Conservation (phyloP, 768 basidiomycete species). For the Lactarius pseudohatsudake region DNA sequence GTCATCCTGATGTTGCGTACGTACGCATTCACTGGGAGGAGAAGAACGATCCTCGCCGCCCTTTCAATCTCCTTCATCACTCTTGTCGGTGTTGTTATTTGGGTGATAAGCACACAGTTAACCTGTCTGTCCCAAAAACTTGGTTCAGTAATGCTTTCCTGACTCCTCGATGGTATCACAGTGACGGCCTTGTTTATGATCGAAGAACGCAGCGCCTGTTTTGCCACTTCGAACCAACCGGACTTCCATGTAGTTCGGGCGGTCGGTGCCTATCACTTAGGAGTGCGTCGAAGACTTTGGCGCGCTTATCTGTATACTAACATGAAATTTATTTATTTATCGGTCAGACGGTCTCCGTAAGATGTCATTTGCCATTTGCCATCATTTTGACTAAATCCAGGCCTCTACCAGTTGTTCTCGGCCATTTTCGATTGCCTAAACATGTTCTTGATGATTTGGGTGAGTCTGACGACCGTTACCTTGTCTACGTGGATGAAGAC, state of each 20-base stretch:
- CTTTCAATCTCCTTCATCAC: slow-evolving; percentile 6
- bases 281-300: slow-evolving; percentile 15
- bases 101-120: slow-evolving; percentile 18
- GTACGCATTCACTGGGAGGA: slow-evolving; percentile 25
- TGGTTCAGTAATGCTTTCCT: neutral
- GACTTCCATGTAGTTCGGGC: too few species aligned
- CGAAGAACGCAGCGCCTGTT: slow-evolving; percentile 12
- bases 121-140: neutral
- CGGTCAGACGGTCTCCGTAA: slow-evolving; percentile 18
- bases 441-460: slow-evolving; percentile 18
- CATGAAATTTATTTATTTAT: neutral
- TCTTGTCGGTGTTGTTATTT: slow-evolving; percentile 12
- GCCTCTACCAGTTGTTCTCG: slow-evolving; percentile 10
- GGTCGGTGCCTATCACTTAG: slow-evolving; percentile 23
- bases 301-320: neutral
- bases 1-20: slow-evolving; percentile 28
- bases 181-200: slow-evolving; percentile 14
- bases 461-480: neutral
- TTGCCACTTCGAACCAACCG: slow-evolving; percentile 17
- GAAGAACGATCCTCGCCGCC: slow-evolving; percentile 2
- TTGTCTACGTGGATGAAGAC: neutral
- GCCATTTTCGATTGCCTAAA: slow-evolving; percentile 21
- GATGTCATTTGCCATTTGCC: neutral
- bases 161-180: slow-evolving; percentile 6
- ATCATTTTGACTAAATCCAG: neutral